phyloP scores from a whole-genome alignment of 306 rosid species.

The Medicago lupulina region DNA sequence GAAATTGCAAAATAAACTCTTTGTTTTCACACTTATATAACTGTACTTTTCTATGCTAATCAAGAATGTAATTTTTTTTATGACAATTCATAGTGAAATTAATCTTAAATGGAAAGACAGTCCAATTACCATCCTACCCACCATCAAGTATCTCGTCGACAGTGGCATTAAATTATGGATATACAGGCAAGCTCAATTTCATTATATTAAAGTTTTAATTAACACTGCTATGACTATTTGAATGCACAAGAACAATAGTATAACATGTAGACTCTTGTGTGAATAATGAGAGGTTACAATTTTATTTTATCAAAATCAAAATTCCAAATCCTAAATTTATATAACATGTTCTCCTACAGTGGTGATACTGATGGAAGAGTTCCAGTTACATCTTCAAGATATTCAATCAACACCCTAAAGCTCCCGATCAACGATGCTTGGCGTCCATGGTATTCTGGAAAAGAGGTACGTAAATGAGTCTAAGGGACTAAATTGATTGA shows the following conservation, averaged over 20 bases:
- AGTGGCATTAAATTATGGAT: slow-evolving; percentile 44
- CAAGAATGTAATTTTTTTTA: not conserved
- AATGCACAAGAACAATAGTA: slow-evolving; percentile 10
- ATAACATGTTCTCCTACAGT: slow-evolving; percentile 39
- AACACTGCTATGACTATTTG: not conserved
- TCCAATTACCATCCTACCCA: slow-evolving; percentile 43
- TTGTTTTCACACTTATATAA: not conserved
- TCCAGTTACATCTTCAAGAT: slow-evolving; percentile 61
- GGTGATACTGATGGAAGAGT: slow-evolving; percentile 57
- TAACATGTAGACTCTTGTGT: not conserved
- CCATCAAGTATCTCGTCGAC: slow-evolving; percentile 33
- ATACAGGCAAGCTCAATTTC: slow-evolving; percentile 43
- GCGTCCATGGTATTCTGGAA: slow-evolving; percentile 60
- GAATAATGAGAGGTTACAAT: not conserved
- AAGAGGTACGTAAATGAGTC: slow-evolving; percentile 47
- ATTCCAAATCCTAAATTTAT: not conserved
- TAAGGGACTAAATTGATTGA: not conserved
- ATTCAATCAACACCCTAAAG: slow-evolving; percentile 50
- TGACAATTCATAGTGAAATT: slow-evolving; percentile 29
- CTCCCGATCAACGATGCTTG: slow-evolving; percentile 47
- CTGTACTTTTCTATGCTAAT: not conserved
- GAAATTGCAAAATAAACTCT: not conserved
- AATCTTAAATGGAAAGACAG: slow-evolving; percentile 35
- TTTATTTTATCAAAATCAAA: not conserved
- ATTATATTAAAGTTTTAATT: not conserved